Evolutionary conservation across 75 land plant genomes (phyloP).

Genomic region (Gnetum montanum): DNA sequence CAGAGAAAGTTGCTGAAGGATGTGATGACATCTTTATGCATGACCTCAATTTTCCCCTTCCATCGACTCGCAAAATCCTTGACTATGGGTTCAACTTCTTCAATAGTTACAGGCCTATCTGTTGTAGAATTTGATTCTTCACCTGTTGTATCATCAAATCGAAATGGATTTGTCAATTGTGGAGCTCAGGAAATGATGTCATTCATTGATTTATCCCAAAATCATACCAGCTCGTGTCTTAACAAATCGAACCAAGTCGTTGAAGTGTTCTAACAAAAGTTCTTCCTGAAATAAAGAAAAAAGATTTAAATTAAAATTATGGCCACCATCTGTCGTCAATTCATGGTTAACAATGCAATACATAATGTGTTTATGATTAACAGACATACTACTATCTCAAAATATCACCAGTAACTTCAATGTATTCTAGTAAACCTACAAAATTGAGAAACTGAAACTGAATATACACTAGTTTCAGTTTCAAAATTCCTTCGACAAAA

Average conservation of each 20-base stretch:
- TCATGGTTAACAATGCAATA: no score
- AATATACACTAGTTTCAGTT: no score
- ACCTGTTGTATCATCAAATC: slow-evolving; percentile 48
- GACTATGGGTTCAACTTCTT: slow-evolving; percentile 90
- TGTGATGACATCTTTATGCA: slow-evolving; percentile 98
- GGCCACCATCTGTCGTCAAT: no score
- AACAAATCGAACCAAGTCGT: slow-evolving; percentile 75
- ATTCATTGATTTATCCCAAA: background rate
- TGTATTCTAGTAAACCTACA: no score
- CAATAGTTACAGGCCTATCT: slow-evolving; percentile 59
- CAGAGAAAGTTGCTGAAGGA: slow-evolving; percentile 98
- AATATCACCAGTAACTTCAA: no score
- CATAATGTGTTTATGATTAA: no score
- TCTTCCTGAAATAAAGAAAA: slow-evolving; percentile 65
- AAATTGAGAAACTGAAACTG: no score
- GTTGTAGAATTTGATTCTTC: slow-evolving; percentile 56
- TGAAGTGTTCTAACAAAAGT: slow-evolving; percentile 81
- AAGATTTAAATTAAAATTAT: no score
- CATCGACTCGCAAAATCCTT: slow-evolving; percentile 92
- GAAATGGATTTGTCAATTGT: background rate
- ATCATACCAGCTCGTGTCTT: slow-evolving; percentile 88
- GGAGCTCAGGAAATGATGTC: background rate
- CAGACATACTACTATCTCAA: no score
- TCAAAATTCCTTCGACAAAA: no score
- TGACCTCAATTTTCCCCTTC: slow-evolving; percentile 89